A percentile compares a stretch with the other conserved stretches of the same genome.
phyloP scores from a whole-genome alignment of 495 filamentous ascomycete species.

The Xylaria castorea region DNA sequence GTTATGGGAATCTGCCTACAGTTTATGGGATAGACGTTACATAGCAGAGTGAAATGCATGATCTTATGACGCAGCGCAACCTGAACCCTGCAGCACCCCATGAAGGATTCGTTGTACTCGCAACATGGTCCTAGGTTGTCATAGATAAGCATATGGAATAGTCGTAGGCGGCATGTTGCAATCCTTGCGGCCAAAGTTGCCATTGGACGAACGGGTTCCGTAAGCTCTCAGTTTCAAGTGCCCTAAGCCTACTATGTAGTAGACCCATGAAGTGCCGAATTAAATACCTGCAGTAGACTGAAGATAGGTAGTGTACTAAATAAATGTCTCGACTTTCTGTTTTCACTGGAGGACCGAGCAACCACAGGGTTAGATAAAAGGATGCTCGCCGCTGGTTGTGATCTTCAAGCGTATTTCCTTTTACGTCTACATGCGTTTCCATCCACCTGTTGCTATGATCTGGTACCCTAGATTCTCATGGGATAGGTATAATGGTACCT shows the following conservation, averaged over 20 bases:
- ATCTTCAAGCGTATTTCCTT: conserved; percentile 14
- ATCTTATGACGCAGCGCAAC: conserved; percentile 16
- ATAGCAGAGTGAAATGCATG: conserved; percentile 9
- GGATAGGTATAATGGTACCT: background rate
- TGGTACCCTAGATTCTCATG: background rate
- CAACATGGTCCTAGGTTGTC: background rate
- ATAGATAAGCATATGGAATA: conserved; percentile 9
- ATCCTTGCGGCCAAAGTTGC: conserved; percentile 21
- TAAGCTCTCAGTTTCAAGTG: background rate
- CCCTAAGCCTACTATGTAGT: background rate
- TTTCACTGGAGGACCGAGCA: background rate
- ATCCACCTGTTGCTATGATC: background rate
- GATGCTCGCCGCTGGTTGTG: background rate
- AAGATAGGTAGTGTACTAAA: background rate
- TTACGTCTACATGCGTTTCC: background rate
- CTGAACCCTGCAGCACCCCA: conserved; percentile 13
- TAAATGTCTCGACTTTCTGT: background rate
- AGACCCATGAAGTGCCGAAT: conserved; percentile 13
- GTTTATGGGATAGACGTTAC: conserved; percentile 18
- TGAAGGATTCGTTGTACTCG: background rate
- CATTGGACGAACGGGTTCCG: conserved; percentile 18
- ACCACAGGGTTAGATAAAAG: background rate
- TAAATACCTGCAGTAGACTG: background rate
- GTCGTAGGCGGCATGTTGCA: conserved; percentile 8
- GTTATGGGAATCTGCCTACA: background rate